Conservation (phyloP, 495 filamentous ascomycete species). For the Talaromyces wortmannii region DNA sequence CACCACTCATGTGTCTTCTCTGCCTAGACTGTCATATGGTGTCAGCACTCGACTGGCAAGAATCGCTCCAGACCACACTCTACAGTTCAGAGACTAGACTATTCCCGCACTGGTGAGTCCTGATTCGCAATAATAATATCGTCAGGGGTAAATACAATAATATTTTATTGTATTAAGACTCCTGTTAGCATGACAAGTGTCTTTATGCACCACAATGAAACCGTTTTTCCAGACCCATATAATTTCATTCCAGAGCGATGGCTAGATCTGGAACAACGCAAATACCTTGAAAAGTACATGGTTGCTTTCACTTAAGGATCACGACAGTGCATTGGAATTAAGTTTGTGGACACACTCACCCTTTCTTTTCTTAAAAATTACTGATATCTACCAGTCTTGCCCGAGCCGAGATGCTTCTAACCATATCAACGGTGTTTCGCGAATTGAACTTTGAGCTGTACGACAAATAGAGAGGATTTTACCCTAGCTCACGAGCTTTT, state of each 20-base stretch:
- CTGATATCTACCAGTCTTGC: too few relatives aligned
- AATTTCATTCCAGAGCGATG: slow-evolving; percentile 39
- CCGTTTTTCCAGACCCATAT: slow-evolving; percentile 30
- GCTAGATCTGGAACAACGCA: slow-evolving; percentile 8
- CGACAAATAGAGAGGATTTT: slow-evolving; percentile 29
- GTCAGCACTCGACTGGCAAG: slow-evolving; percentile 28
- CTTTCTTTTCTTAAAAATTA: too few relatives aligned
- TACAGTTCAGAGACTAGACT: slow-evolving; percentile 26
- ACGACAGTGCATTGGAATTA: slow-evolving; percentile 16
- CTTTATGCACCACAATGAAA: slow-evolving; percentile 30
- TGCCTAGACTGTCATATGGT: slow-evolving; percentile 10
- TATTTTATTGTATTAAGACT: slow-evolving; percentile 12
- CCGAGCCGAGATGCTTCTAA: too few relatives aligned
- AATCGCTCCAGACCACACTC: slow-evolving; percentile 17
- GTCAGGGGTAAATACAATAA: slow-evolving; percentile 15
- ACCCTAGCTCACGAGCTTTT: slow-evolving; percentile 26
- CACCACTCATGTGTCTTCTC: slow-evolving; percentile 26
- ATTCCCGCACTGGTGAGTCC: slow-evolving; percentile 15
- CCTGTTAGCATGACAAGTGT: slow-evolving; percentile 33
- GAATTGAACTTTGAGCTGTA: slow-evolving; percentile 16
- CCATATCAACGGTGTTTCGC: neutral
- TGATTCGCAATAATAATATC: slow-evolving; percentile 6
- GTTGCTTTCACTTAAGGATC: slow-evolving; percentile 18
- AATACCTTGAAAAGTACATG: slow-evolving; percentile 7
- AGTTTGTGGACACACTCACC: slow-evolving; percentile 7